Evolutionary conservation across 1,284 basidiomycete genomes (phyloP), one percentile per base, ranked within the genome.

Genomic region (Tilletia horrida): DNA sequence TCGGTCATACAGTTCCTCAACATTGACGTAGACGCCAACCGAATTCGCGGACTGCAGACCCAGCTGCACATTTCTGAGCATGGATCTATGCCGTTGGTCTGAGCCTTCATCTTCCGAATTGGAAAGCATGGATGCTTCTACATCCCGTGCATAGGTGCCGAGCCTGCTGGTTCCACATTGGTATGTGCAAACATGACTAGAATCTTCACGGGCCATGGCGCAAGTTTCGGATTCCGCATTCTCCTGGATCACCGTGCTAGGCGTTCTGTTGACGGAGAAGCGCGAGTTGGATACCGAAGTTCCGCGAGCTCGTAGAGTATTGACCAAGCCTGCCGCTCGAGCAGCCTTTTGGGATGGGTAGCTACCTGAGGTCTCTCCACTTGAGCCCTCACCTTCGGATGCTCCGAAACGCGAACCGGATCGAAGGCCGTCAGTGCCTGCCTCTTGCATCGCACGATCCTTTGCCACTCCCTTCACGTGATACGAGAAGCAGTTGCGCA

Each of bases 391-490:
- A 3, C n/a, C 7, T 21, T 59, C 27, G 27, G 55, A 59, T 16
- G 31, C 55, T 35, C 35, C 27, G 16, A 16, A 29, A 25, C 27
- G 16, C 11, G 55, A 6, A 4, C 7, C n/a, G 4, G 55, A 18
- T 6, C 55, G 55, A 35, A 4, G 9, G 9, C 29, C 55, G 23
- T 25, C 25, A 16, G 18, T 35, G 55, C 27, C 29, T 11, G 35
- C 35, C 35, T 40, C 35, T 40, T 40, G 35, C 35, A 40, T 40
- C 25, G 68, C 68, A 40, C 77, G 67, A 21, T 69, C 67, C 68
- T 79, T 79, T 43, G 76, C 77, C n/a, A 79, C 77, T 40, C 77
- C 77, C 52, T 77, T 77, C 57, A 79, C 76, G 21, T 78, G 66
- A 52, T 77, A 79, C 1, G 75, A 76, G 65, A 79, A 79, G 65